phyloP scores from a whole-genome alignment of 2,329 filamentous ascomycete species.

The Claviceps paspali region DNA sequence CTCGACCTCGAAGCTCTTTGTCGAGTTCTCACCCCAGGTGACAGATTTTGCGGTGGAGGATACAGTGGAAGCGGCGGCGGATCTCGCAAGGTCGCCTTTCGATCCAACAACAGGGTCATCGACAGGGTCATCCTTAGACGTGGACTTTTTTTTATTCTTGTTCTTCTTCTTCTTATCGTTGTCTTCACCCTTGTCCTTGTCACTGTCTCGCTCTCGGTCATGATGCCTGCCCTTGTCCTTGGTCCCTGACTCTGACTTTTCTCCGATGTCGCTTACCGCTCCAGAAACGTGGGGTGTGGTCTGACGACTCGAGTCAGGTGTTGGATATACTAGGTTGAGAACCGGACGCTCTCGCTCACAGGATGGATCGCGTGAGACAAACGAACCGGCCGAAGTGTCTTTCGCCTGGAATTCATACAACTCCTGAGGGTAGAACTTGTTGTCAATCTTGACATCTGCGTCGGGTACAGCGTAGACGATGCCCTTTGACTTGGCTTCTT shows the following conservation, averaged over 20 bases:
- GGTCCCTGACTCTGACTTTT: background rate
- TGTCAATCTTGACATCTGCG: conserved; percentile 48
- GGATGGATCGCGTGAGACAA: conserved; percentile 35
- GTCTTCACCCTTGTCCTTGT: conserved; percentile 5
- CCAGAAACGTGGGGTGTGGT: conserved; percentile 26
- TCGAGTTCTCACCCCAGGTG: conserved; percentile 50
- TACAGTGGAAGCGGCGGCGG: conserved; percentile 1
- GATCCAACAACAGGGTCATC: conserved; percentile 24
- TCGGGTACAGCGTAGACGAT: conserved; percentile 41
- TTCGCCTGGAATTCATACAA: conserved; percentile 22
- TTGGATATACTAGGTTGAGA: conserved; percentile 46
- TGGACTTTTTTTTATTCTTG: conserved; percentile 8
- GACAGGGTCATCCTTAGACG: conserved; percentile 11
- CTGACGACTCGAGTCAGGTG: conserved; percentile 28
- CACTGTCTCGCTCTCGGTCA: background rate
- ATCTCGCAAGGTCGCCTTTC: conserved; percentile 26
- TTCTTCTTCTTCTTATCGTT: conserved; percentile 9
- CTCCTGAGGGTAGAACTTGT: conserved; percentile 39
- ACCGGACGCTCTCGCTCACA: conserved; percentile 40
- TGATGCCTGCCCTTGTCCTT: background rate
- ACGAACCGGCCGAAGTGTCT: conserved; percentile 16
- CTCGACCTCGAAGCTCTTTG: conserved; percentile 46
- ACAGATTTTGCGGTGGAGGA: conserved; percentile 38
- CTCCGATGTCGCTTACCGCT: background rate
- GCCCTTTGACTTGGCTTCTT: conserved; percentile 23